These are phyloP conservation scores for Lactifluus piperatus DNA, from an alignment of 768 basidiomycete species.

Conservation along the genomic window DNA sequence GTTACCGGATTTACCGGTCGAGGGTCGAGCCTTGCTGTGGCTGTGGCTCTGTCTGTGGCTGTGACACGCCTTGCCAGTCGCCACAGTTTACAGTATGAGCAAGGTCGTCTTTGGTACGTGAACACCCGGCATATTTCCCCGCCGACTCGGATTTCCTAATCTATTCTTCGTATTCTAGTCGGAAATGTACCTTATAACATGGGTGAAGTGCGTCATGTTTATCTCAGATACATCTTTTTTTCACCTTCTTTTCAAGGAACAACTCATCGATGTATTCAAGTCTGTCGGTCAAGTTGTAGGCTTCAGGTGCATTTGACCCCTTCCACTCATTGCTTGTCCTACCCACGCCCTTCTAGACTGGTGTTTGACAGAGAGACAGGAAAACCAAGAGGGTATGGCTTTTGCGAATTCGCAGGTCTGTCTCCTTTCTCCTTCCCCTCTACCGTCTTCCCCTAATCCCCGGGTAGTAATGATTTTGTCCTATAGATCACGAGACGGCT, in stretches of 20 bases:
- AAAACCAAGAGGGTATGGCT: slow-evolving; percentile 89
- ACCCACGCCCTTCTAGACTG: slow-evolving; percentile 38
- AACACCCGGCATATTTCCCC: background rate
- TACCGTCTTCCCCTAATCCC: background rate
- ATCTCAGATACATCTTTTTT: background rate
- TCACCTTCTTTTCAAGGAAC: slow-evolving; percentile 39
- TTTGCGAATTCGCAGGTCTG: slow-evolving; percentile 85
- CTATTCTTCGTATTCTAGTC: slow-evolving; percentile 34
- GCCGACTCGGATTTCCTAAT: background rate
- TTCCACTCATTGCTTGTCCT: background rate
- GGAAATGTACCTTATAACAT: slow-evolving; percentile 90
- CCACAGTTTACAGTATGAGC: too few species aligned
- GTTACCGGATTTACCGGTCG: too few species aligned
- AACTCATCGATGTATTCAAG: slow-evolving; percentile 82
- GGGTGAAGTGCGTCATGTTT: slow-evolving; percentile 47
- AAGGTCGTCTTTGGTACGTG: slow-evolving; percentile 62
- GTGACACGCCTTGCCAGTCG: background rate
- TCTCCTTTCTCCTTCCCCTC: background rate
- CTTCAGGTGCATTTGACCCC: slow-evolving; percentile 50
- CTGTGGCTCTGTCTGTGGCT: too few species aligned
- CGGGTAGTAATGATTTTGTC: background rate
- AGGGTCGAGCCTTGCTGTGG: too few species aligned
- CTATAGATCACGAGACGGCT: slow-evolving; percentile 89
- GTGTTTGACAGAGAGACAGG: slow-evolving; percentile 91
- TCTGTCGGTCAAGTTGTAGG: slow-evolving; percentile 82